phyloP scores from a whole-genome alignment of 2,329 filamentous ascomycete species.

The Trichoderma aggressivum region DNA sequence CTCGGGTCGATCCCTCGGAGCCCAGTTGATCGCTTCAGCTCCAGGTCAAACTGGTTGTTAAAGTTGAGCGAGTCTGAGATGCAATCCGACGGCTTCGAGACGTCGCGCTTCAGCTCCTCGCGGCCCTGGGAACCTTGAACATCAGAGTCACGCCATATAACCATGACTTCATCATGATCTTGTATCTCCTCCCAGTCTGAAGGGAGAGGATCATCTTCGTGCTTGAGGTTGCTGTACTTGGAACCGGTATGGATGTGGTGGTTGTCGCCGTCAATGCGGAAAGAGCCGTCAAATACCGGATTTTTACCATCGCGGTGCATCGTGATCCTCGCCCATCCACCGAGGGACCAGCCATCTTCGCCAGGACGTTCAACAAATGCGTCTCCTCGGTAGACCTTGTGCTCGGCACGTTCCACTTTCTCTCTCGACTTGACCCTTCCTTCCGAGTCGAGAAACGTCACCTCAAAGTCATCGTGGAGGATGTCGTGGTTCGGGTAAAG shows the following conservation, averaged over 20 bases:
- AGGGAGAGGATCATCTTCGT: constrained; percentile 66
- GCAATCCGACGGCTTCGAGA: constrained; percentile 53
- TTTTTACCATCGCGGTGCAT: constrained; percentile 70
- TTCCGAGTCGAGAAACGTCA: constrained; percentile 69
- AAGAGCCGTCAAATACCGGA: constrained; percentile 87
- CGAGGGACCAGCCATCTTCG: constrained; percentile 67
- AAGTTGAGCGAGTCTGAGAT: constrained; percentile 72
- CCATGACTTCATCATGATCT: constrained; percentile 69
- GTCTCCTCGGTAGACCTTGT: constrained; percentile 81
- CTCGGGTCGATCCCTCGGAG: constrained; percentile 61
- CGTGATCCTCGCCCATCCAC: constrained; percentile 82
- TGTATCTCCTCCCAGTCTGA: constrained; percentile 40
- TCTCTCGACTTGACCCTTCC: constrained; percentile 67
- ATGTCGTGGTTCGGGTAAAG: constrained; percentile 92
- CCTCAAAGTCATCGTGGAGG: constrained; percentile 68
- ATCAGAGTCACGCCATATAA: constrained; percentile 90
- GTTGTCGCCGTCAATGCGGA: constrained; percentile 74
- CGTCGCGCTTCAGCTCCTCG: constrained; percentile 62
- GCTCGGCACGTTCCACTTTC: constrained; percentile 65
- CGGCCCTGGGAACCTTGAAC: constrained; percentile 49
- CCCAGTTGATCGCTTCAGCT: constrained; percentile 47
- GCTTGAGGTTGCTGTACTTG: constrained; percentile 70
- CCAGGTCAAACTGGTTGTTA: constrained; percentile 72
- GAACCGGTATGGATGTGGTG: constrained; percentile 80
- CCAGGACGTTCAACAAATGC: constrained; percentile 65